phyloP scores from a whole-genome alignment of 148 eudicot genomes.

The Silene uniflora region DNA sequence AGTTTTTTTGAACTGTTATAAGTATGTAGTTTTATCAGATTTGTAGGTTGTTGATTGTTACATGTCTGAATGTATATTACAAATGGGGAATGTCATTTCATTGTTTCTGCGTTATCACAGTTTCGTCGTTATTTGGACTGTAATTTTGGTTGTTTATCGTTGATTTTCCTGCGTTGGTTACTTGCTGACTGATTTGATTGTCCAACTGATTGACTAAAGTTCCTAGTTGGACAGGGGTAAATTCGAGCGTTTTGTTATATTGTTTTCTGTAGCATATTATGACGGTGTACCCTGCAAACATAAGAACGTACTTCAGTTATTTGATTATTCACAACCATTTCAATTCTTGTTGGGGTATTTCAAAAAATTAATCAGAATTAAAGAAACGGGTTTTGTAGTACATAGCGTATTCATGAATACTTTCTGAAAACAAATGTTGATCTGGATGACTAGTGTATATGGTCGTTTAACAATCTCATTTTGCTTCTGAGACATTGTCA shows the following conservation, averaged over 20 bases:
- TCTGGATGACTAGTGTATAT: neutral
- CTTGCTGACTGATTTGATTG: neutral
- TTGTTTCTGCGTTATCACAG: neutral
- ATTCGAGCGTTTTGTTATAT: neutral
- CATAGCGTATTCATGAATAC: neutral
- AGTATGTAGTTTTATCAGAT: neutral
- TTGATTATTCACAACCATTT: neutral
- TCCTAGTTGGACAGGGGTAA: neutral
- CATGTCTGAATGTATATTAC: neutral
- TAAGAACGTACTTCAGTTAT: neutral
- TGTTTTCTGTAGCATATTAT: neutral
- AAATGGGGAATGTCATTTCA: neutral
- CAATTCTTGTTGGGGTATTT: neutral
- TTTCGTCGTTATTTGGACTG: neutral
- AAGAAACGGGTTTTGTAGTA: too few relatives aligned
- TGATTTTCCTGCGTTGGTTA: neutral
- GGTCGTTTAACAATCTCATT: neutral
- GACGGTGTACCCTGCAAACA: neutral
- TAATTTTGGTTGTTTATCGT: neutral
- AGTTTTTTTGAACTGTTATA: neutral
- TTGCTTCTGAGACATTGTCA: conserved; percentile 1
- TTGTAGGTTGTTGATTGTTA: conserved; percentile 1
- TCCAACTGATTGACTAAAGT: neutral
- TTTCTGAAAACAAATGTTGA: neutral
- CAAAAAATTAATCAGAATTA: too few relatives aligned